Base-by-base conservation (phyloP, 2,329 filamentous ascomycete species). In the Colletotrichum cuscutae region DNA sequence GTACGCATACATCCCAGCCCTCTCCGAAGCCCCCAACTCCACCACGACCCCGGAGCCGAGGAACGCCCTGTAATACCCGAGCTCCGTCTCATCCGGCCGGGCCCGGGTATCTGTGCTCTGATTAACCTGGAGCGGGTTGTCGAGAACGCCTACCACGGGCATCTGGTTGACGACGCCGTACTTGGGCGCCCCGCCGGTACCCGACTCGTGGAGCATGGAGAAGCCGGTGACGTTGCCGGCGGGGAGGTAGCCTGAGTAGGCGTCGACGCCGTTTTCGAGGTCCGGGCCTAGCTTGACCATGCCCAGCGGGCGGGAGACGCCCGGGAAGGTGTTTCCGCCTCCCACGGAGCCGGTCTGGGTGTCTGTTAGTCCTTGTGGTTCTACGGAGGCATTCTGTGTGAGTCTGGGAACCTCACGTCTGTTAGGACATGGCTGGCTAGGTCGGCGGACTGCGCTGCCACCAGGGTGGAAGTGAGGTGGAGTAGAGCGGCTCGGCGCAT, bases 141-240 rank as follows among this genome's bases (percentile, higher is more conserved):
- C 76, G 54, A 90, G 80, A 19, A 78, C 78, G 0, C 88, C 89
- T 0, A 87, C 76, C 1, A 89, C 80, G 0, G 89, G 90, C 80
- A 91, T 84, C 79, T 91, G 90, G 1, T 88, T 84, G 37, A 91
- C 88, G 1, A 92, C 89, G 5, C 92, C 92, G 73, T 93, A 94
- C 79, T 93, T 93, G 1, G 92, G 90, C 1, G 90, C 90, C 1
- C 92, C 92, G 8, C 92, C 92, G 0, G 91, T 94, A 3, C 91
- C 91, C 73, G 88, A 89, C 77, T 92, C 90, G 75, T 92, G 91
- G 77, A 92, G 88, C 86, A 92, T 85, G 71, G 87, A 89, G 79
- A 91, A 91, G 22, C 89, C 90, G 2, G 86, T 88, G 75, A 91
- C 88, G 37, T 86, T 85, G 3, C 89, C 89, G 32, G 80, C 80